phyloP scores from a whole-genome alignment of 108 stramenopile genomes.

The Schizochytrium sp. region DNA sequence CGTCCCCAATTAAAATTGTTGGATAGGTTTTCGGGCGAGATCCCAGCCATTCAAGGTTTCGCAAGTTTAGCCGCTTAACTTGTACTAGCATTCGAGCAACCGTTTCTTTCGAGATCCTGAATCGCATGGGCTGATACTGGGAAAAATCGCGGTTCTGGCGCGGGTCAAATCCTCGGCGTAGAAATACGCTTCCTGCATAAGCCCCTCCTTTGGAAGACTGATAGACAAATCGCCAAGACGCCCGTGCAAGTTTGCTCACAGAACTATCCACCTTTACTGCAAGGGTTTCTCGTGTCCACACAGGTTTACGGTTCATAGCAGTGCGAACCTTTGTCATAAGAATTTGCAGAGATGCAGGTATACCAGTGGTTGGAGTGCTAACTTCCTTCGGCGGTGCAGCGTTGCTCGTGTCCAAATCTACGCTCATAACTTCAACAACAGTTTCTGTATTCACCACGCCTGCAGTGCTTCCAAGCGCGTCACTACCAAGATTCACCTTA shows the following conservation, averaged over 20 bases:
- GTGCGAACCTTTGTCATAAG: neutral
- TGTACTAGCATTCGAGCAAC: neutral
- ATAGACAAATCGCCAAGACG: neutral
- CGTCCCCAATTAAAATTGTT: neutral
- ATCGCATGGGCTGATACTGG: neutral
- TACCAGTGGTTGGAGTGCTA: neutral
- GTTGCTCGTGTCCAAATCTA: neutral
- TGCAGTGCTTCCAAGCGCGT: neutral
- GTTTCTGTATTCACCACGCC: constrained; percentile 1
- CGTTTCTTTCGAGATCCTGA: neutral
- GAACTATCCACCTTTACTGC: neutral
- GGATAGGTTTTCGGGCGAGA: neutral
- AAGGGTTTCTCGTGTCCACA: neutral
- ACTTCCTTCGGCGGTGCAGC: neutral
- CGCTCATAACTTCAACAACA: neutral
- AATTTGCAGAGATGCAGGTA: neutral
- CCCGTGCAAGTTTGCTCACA: neutral
- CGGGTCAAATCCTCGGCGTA: neutral
- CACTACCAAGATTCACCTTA: neutral
- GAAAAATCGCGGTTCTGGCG: neutral
- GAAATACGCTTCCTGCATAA: neutral
- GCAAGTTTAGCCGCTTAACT: neutral
- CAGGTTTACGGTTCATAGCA: constrained; percentile 33
- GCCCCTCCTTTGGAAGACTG: neutral
- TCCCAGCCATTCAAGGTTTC: neutral